Evolutionary conservation across 768 basidiomycete genomes (phyloP).

Genomic region (Collybiopsis confluens): DNA sequence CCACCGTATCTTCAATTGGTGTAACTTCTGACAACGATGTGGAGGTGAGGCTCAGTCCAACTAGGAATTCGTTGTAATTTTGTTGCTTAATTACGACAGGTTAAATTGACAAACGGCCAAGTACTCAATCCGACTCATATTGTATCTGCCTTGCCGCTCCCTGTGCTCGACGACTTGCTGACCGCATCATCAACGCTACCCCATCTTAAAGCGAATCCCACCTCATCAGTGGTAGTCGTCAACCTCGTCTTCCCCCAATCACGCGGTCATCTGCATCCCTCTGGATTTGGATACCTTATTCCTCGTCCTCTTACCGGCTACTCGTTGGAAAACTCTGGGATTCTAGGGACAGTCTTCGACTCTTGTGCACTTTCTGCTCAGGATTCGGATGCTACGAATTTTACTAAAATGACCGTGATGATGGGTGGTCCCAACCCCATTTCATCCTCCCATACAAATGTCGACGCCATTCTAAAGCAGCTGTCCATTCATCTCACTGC

Average conservation of each 20-base stretch:
- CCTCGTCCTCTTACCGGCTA: constrained; percentile 69
- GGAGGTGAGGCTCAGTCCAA: constrained; percentile 33
- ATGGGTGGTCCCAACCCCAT: constrained; percentile 30
- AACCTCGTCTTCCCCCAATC: constrained; percentile 76
- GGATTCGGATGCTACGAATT: constrained; percentile 23
- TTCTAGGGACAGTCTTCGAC: constrained; percentile 90
- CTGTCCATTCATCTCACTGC: constrained; percentile 40
- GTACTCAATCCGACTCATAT: constrained; percentile 53
- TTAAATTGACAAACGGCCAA: constrained; percentile 29
- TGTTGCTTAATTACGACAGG: constrained; percentile 3
- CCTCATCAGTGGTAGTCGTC: constrained; percentile 81
- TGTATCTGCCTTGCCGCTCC: constrained; percentile 74
- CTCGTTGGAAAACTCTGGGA: constrained; percentile 34
- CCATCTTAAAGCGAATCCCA: constrained; percentile 63
- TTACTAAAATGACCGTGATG: constrained; percentile 88
- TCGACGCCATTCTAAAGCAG: constrained; percentile 25
- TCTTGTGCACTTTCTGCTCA: constrained; percentile 69
- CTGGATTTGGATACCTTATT: constrained; percentile 92
- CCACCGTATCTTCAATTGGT: constrained; percentile 32
- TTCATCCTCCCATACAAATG: constrained; percentile 20
- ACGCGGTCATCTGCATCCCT: constrained; percentile 57
- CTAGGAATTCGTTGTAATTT: neutral
- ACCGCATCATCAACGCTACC: constrained; percentile 42
- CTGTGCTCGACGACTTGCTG: constrained; percentile 42
- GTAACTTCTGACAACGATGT: constrained; percentile 32